These are phyloP conservation scores for Podaxis rugospora DNA, from an alignment of 768 basidiomycete genomes.

Conservation along the genomic window DNA sequence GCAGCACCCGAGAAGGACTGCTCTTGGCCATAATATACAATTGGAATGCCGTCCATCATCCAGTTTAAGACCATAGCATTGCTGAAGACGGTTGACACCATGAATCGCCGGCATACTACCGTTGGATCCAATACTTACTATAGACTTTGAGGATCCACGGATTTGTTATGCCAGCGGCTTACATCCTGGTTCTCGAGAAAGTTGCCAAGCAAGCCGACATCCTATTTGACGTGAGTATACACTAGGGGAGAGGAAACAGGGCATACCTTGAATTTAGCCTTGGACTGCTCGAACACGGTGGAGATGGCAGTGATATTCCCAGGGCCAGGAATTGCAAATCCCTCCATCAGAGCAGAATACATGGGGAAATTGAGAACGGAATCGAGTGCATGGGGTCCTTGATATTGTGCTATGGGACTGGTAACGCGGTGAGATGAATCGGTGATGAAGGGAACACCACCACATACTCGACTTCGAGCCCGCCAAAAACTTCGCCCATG, in stretches of 20 bases:
- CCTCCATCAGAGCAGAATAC: slow-evolving; percentile 57
- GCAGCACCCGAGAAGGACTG: slow-evolving; percentile 58
- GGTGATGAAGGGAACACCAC: no score
- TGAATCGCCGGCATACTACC: not conserved
- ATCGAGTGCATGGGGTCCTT: slow-evolving; percentile 59
- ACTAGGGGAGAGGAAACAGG: not conserved
- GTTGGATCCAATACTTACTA: slow-evolving; percentile 36
- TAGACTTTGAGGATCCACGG: slow-evolving; percentile 68
- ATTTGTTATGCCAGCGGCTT: slow-evolving; percentile 67
- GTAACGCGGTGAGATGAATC: not conserved
- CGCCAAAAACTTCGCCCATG: slow-evolving; percentile 76
- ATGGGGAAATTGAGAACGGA: slow-evolving; percentile 71
- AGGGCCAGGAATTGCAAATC: slow-evolving; percentile 68
- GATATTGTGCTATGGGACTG: slow-evolving; percentile 54
- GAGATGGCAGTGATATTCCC: slow-evolving; percentile 56
- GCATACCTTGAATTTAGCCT: slow-evolving; percentile 45
- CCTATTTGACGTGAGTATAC: slow-evolving; percentile 22
- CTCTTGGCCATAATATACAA: slow-evolving; percentile 81
- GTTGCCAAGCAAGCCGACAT: slow-evolving; percentile 54
- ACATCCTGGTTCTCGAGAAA: slow-evolving; percentile 81
- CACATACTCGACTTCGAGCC: slow-evolving; percentile 44
- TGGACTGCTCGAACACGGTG: slow-evolving; percentile 47
- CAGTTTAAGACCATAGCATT: slow-evolving; percentile 75
- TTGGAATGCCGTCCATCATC: slow-evolving; percentile 80
- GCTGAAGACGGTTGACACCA: slow-evolving; percentile 23